A percentile compares a stretch with the other conserved stretches of the same genome.
Conservation (phyloP, 2,329 filamentous ascomycete genomes). For the Aspergillus sp. region DNA sequence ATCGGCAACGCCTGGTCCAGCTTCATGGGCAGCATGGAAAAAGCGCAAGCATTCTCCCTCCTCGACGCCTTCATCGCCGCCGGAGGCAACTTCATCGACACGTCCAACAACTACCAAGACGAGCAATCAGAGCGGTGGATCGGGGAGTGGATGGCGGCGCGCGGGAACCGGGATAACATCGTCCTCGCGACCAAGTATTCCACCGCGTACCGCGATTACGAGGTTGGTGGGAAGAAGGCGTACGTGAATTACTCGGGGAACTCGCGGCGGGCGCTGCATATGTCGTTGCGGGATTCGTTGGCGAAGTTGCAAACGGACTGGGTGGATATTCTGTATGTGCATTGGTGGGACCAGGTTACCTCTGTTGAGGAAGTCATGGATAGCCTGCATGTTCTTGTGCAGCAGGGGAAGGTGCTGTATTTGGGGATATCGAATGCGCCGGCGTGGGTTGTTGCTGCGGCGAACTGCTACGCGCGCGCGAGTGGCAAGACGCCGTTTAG, state of each 20-base stretch:
- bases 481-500: slow-evolving; percentile 42
- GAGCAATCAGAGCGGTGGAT: slow-evolving; percentile 65
- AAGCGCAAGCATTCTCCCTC: slow-evolving; percentile 62
- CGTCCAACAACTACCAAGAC: slow-evolving; percentile 66
- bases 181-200: slow-evolving; percentile 66
- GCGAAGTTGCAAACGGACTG: slow-evolving; percentile 53
- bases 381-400: slow-evolving; percentile 38
- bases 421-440: slow-evolving; percentile 43
- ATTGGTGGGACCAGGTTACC: slow-evolving; percentile 52
- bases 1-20: slow-evolving; percentile 43
- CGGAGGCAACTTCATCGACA: slow-evolving; percentile 74
- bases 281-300: slow-evolving; percentile 46
- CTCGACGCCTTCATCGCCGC: slow-evolving; percentile 65
- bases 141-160: slow-evolving; percentile 68
- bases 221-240: slow-evolving; percentile 36
- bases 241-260: slow-evolving; percentile 37
- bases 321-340: slow-evolving; percentile 55
- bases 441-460: slow-evolving; percentile 41
- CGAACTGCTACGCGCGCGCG: slow-evolving; percentile 39
- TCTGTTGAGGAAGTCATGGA: slow-evolving; percentile 40
- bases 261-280: slow-evolving; percentile 40
- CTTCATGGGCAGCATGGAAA: slow-evolving; percentile 64
- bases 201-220: slow-evolving; percentile 49
- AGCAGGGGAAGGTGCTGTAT: slow-evolving; percentile 43
- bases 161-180: slow-evolving; percentile 49